These are phyloP conservation scores for Geranium rotundifolium DNA, from an alignment of 345 rosid species.

Conservation along the genomic window DNA sequence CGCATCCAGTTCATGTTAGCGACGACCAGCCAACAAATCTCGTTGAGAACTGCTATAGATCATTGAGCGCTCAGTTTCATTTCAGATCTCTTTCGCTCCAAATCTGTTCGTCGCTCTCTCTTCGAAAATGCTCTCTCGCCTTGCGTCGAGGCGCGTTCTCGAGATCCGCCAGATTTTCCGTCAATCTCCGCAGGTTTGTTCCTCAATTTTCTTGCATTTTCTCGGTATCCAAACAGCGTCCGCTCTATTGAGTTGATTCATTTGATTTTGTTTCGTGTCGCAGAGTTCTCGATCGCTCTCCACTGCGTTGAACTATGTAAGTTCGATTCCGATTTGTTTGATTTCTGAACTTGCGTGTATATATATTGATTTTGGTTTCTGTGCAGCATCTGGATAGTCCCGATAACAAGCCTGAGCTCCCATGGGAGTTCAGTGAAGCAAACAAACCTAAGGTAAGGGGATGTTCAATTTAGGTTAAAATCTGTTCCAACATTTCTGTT, in stretches of 20 bases:
- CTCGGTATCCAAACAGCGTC: constrained; percentile 6
- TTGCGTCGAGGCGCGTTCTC: constrained; percentile 54
- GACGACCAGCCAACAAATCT: neutral
- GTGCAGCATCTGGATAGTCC: constrained; percentile 79
- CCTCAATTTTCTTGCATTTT: constrained; percentile 9
- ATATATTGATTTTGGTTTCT: neutral
- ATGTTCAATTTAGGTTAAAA: neutral
- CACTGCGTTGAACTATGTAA: constrained; percentile 84
- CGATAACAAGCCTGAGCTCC: constrained; percentile 85
- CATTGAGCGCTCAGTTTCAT: neutral
- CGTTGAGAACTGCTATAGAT: neutral
- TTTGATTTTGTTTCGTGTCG: neutral
- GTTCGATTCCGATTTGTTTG: constrained; percentile 8
- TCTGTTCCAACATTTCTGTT: neutral
- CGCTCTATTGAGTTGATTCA: constrained; percentile 1
- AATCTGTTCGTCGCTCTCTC: neutral
- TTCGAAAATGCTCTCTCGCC: constrained; percentile 73
- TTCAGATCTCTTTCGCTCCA: constrained; percentile 1
- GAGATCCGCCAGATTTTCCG: constrained; percentile 80
- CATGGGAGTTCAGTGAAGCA: constrained; percentile 64
- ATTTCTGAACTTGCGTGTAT: neutral
- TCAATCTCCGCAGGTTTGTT: constrained; percentile 41
- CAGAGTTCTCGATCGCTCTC: constrained; percentile 68
- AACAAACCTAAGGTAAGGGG: constrained; percentile 53
- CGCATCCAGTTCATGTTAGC: neutral